Base-by-base conservation (phyloP, 805 yeast species). In the Starmerella scarabaei region DNA sequence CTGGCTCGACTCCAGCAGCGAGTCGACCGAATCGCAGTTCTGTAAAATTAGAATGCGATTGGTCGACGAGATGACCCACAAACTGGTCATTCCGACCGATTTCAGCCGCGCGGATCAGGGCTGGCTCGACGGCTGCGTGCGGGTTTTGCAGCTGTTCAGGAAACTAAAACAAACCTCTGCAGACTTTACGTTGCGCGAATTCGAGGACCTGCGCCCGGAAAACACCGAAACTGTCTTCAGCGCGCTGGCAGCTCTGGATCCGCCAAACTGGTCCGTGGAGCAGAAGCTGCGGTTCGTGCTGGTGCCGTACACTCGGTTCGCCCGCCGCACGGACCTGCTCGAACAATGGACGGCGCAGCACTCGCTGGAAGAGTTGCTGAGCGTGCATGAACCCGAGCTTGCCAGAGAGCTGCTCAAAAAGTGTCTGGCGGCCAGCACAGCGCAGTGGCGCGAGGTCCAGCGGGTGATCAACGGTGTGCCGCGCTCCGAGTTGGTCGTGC, bases 111-210 rank as follows among this genome's bases (percentile, higher is more conserved):
- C 41, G 1, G 43, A 48, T 14, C 33, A 33, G 3, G 39, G 37
- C 6, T 60, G 64, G 64, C 40, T 49, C 8, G 43, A 42, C 16
- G 63, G 63, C 3, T 43, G 55, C 4, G 52, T 52, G 18, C 36
- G 50, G 12, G 59, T 58, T 7, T 40, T 60, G 24, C 41, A 43
- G 28, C 38, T 42, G 30, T 51, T 40, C 21, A 41, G 59, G 11
- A 34, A 41, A 6, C 35, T 39, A 7, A 41, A 44, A 23, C 29
- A 16, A 7, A 9, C 17, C 6, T 15, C 21, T 16, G 15, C 31
- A 5, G 18, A 28, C 18, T 12, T 17, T 4, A 17, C 45, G 7
- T 37, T 55, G 14, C 37, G 32, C 11, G 45, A 47, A 17, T 44
- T 51, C 21, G 58, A 57, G 40, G 35, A 45, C 7, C 9, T 19